These are phyloP conservation scores for Veloboletus limbatus DNA, from an alignment of 1,284 basidiomycete genomes.

Conservation along the genomic window DNA sequence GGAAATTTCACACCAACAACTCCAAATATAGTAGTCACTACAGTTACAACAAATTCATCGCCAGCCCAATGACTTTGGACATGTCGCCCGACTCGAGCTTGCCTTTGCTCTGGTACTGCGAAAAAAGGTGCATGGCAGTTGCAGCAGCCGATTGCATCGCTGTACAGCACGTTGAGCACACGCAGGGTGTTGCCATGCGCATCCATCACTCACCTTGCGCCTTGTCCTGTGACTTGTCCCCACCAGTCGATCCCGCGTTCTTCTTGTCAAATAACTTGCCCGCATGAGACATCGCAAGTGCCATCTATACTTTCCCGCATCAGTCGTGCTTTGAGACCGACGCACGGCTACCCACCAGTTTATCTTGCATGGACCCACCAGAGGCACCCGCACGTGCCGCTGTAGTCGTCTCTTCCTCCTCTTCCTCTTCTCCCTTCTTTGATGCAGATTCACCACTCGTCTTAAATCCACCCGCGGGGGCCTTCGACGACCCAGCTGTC, in stretches of 20 bases:
- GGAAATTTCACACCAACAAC: slow-evolving; percentile 3
- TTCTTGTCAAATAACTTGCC: slow-evolving; percentile 37
- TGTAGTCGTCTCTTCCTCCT: slow-evolving; percentile 8
- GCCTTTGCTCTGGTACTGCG: slow-evolving; percentile 28
- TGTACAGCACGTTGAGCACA: slow-evolving; percentile 1
- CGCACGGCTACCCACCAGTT: slow-evolving; percentile 25
- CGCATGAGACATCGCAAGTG: slow-evolving; percentile 34
- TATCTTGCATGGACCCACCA: slow-evolving; percentile 32
- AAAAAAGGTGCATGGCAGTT: slow-evolving; percentile 31
- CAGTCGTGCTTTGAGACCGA: background rate
- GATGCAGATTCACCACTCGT: slow-evolving; percentile 3
- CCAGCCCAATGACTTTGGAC: slow-evolving; percentile 27
- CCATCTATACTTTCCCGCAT: slow-evolving; percentile 22
- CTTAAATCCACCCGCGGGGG: slow-evolving; percentile 21
- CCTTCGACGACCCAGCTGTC: slow-evolving; percentile 15
- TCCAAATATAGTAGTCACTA: too few species aligned
- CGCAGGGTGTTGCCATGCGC: too few species aligned
- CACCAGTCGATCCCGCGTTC: slow-evolving; percentile 21
- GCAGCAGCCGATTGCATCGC: slow-evolving; percentile 36
- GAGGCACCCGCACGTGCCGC: slow-evolving; percentile 4
- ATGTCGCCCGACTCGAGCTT: slow-evolving; percentile 32
- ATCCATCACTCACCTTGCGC: slow-evolving; percentile 26
- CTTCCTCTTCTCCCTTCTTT: slow-evolving; percentile 4
- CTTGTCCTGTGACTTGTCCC: slow-evolving; percentile 21
- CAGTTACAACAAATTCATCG: slow-evolving; percentile 26